phyloP scores from a whole-genome alignment of 75 land plant genomes.

The Pseudotsuga menziesii region DNA sequence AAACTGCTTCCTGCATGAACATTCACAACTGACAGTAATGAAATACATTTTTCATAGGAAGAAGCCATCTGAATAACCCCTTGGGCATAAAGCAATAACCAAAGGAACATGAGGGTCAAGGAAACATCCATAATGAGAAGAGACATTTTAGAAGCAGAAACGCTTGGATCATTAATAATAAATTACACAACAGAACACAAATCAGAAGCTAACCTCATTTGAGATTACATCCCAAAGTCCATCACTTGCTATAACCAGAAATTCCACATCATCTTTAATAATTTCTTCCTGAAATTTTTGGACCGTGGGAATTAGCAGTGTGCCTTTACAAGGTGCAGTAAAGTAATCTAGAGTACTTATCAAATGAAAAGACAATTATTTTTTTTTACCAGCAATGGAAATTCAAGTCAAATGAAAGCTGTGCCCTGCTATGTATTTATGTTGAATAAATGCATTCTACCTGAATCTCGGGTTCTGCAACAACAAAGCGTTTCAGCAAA shows the following conservation, averaged over 20 bases:
- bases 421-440: background rate
- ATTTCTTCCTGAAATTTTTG: slow-evolving; percentile 2
- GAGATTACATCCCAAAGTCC: slow-evolving; percentile 85
- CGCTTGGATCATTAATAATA: background rate
- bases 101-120: background rate
- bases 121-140: background rate
- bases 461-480: slow-evolving; percentile 93
- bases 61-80: too few relatives aligned
- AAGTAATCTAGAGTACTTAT: background rate
- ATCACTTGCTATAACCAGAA: slow-evolving; percentile 70
- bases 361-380: background rate
- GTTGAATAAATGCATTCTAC: slow-evolving; percentile 20
- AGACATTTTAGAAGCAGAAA: background rate
- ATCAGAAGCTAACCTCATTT: slow-evolving; percentile 34
- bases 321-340: background rate
- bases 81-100: too few relatives aligned
- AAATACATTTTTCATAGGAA: too few relatives aligned
- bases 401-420: background rate
- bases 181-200: background rate
- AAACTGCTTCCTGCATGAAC: slow-evolving; percentile 60
- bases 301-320: background rate
- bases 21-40: background rate
- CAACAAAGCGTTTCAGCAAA: slow-evolving; percentile 84
- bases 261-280: slow-evolving; percentile 14
- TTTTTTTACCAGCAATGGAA: background rate